These are phyloP conservation scores for Geotrichum bryndzae DNA, from an alignment of 1,139 yeast genomes.

Conservation along the genomic window DNA sequence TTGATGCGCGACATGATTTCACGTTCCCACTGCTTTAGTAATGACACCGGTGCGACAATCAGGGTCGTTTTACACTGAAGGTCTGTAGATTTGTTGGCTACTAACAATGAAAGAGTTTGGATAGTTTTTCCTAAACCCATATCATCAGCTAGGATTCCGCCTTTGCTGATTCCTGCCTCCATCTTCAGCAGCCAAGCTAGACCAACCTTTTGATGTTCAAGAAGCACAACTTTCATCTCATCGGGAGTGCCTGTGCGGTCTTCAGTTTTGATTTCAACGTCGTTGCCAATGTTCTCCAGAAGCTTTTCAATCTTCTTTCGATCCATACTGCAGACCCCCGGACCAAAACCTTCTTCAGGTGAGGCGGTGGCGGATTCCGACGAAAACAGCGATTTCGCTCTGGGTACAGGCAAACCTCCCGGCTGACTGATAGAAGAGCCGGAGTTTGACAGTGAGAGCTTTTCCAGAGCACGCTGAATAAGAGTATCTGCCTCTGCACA, in stretches of 20 bases:
- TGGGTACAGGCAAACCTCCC: background rate
- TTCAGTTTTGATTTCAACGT: conserved; percentile 39
- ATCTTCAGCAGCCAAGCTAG: conserved; percentile 71
- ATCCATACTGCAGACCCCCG: conserved; percentile 1
- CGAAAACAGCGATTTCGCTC: conserved; percentile 4
- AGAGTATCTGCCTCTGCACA: conserved; percentile 1
- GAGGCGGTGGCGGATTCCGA: background rate
- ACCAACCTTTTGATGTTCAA: conserved; percentile 85
- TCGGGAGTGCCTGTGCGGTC: conserved; percentile 64
- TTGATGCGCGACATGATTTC: conserved; percentile 63
- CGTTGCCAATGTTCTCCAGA: conserved; percentile 58
- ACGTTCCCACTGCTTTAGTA: conserved; percentile 76
- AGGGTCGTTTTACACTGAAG: conserved; percentile 50
- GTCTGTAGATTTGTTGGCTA: conserved; percentile 46
- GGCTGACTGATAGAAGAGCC: background rate
- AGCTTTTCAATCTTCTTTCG: conserved; percentile 46
- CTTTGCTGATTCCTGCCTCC: conserved; percentile 49
- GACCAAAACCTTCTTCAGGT: background rate
- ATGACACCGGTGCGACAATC: conserved; percentile 78
- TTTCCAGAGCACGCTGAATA: conserved; percentile 1
- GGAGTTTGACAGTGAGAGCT: background rate
- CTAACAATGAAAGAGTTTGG: conserved; percentile 64
- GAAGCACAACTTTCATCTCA: conserved; percentile 54
- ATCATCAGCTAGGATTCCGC: conserved; percentile 87
- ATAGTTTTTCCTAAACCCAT: conserved; percentile 94